These are phyloP conservation scores for Podila clonocystis DNA, from an alignment of 192 early-diverging fungal genomes.

Conservation along the genomic window DNA sequence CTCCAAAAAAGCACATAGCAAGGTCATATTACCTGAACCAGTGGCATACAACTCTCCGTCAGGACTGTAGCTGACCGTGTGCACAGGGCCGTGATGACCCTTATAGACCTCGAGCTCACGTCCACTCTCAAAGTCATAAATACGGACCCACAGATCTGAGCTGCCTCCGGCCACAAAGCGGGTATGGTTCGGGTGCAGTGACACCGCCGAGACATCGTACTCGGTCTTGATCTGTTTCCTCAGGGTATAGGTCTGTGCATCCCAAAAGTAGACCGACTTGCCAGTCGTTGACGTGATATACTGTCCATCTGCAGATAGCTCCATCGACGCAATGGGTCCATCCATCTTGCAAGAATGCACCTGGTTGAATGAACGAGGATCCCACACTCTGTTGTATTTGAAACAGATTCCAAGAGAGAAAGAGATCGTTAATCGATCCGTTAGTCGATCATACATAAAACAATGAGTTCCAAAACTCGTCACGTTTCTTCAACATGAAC, in stretches of 20 bases:
- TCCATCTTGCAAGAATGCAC: conserved; percentile 72
- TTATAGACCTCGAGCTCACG: conserved; percentile 85
- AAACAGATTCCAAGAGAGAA: too few species aligned
- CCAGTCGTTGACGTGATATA: conserved; percentile 84
- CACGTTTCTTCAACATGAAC: neutral
- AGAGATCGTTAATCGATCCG: neutral
- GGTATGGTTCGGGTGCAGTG: conserved; percentile 82
- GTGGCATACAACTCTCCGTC: conserved; percentile 93
- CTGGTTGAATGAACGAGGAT: conserved; percentile 73
- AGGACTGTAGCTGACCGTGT: conserved; percentile 90
- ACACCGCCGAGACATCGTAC: conserved; percentile 81
- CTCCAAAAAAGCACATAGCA: too few species aligned
- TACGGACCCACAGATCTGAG: conserved; percentile 86
- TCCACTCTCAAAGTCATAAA: conserved; percentile 83
- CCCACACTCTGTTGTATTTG: conserved; percentile 67
- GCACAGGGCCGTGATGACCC: conserved; percentile 92
- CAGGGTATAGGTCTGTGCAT: conserved; percentile 70
- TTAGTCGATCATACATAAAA: neutral
- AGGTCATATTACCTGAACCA: conserved; percentile 63
- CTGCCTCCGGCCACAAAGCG: conserved; percentile 84
- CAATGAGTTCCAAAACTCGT: neutral
- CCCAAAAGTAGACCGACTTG: conserved; percentile 78
- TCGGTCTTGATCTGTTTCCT: conserved; percentile 66
- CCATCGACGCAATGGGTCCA: conserved; percentile 75
- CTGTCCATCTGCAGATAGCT: conserved; percentile 77